Conservation (phyloP, 305 asterid species). For the Plantago lanceolata region DNA sequence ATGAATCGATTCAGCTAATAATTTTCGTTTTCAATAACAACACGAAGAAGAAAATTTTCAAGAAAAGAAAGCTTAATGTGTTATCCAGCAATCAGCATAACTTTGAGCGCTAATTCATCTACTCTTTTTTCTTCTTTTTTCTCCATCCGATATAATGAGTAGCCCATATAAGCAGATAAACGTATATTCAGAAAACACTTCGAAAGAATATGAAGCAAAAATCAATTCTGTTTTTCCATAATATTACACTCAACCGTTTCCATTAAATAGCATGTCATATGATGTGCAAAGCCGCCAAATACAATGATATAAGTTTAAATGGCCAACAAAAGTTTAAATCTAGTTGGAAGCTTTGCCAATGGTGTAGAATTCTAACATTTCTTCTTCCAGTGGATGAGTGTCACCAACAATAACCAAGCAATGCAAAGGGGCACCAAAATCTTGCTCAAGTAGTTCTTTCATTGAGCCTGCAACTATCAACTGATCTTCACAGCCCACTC, state of each 20-base stretch:
- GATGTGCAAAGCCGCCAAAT: background rate
- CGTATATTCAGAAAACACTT: too few species aligned
- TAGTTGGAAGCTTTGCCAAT: slow-evolving; percentile 20
- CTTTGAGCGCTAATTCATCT: too few species aligned
- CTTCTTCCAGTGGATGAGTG: slow-evolving; percentile 84
- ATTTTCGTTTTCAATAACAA: too few species aligned
- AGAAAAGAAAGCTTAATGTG: too few species aligned
- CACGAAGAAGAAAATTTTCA: too few species aligned
- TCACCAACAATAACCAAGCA: slow-evolving; percentile 80
- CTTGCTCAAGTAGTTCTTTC: slow-evolving; percentile 57
- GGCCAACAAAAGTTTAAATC: slow-evolving; percentile 3
- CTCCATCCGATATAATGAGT: too few species aligned
- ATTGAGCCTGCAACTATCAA: slow-evolving; percentile 63
- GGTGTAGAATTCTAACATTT: slow-evolving; percentile 66
- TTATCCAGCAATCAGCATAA: too few species aligned
- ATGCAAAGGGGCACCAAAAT: slow-evolving; percentile 75
- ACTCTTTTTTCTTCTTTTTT: too few species aligned
- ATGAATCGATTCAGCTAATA: too few species aligned
- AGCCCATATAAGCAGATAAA: too few species aligned
- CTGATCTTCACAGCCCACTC: slow-evolving; percentile 85
- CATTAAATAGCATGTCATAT: background rate
- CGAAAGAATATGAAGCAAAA: background rate
- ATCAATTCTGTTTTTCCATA: background rate
- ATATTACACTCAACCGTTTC: background rate
- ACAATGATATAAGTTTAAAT: slow-evolving; percentile 4